These are phyloP conservation scores for Kalmanozyma brasiliensis DNA, from an alignment of 1,284 basidiomycete species.

Conservation along the genomic window DNA sequence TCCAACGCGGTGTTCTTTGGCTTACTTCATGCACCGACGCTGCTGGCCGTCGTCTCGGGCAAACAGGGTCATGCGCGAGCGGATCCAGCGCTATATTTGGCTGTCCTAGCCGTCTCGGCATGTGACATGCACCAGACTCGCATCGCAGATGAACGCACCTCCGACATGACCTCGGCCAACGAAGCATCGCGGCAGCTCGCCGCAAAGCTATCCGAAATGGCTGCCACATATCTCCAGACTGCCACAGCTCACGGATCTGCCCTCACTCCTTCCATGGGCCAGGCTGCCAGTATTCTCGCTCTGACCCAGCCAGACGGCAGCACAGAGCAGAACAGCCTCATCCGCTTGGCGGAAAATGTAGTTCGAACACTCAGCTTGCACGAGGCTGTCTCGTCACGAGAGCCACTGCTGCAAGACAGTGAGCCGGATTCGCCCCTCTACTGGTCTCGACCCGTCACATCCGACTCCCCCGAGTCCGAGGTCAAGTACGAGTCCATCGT, in stretches of 20 bases:
- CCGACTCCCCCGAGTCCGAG: constrained; percentile 40
- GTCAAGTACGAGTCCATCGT: constrained; percentile 54
- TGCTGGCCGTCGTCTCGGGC: constrained; percentile 30
- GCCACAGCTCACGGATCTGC: constrained; percentile 24
- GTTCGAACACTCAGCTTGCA: constrained; percentile 34
- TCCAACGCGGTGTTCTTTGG: constrained; percentile 56
- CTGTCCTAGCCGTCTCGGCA: constrained; percentile 46
- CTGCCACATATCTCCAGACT: constrained; percentile 36
- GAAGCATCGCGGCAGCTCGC: constrained; percentile 32
- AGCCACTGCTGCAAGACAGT: constrained; percentile 33
- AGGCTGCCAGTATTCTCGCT: constrained; percentile 50
- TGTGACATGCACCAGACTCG: constrained; percentile 45
- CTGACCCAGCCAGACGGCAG: constrained; percentile 46
- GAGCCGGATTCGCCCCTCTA: constrained; percentile 45
- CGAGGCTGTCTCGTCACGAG: constrained; percentile 27
- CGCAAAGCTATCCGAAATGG: constrained; percentile 23
- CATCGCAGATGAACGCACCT: constrained; percentile 33
- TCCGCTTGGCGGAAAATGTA: constrained; percentile 39
- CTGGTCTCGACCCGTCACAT: constrained; percentile 39
- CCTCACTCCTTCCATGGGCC: constrained; percentile 33
- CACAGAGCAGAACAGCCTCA: constrained; percentile 28
- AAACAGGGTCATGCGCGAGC: constrained; percentile 19
- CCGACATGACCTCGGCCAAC: constrained; percentile 40
- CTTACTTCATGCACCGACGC: constrained; percentile 44
- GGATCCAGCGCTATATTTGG: constrained; percentile 46